Base-by-base conservation (phyloP, 257 asterid genomes). In the Ligustrum vulgare region DNA sequence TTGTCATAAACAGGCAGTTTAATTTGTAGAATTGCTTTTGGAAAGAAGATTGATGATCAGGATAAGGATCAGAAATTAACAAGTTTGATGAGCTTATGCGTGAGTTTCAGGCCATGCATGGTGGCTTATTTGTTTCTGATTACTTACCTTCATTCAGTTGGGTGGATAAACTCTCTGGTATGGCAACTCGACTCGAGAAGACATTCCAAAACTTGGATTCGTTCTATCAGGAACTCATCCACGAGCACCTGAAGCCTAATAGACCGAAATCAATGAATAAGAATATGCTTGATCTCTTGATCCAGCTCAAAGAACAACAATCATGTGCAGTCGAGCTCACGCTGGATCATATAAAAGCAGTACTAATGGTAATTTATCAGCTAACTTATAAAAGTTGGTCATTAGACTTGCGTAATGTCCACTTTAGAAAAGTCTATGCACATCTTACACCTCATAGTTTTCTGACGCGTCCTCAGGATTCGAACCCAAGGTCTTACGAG, bases 161-260 rank as follows among this genome's bases (percentile, higher is more conserved):
- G 82, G 77, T 80, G 65, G 88, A 86, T 71, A 72, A 33, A 20
- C 11, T 86, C 15, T 43, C 81, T 0, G 90, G 90, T 5, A 77
- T 80, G 86, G 47, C 41, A 60, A 70, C 13, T 13, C 83, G 82
- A 5, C 87, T 86, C 2, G 85, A 84, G 0, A 73, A 67, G 82
- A 25, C 58, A 13, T 84, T 0, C 18, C 64, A 64, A 37, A 67
- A 78, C 0, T 25, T 82, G 71, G 87, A 86, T 80, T 75, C 74
- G 5, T 80, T 84, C 74, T 80, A 66, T 18, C 10, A 66, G 32
- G 80, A 82, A 58, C n/a, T 84, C n/a, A 86, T 86, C 15, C 75
- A 82, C 45, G 85, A 82, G 25, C 87, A 84, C 37, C 23, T 78
- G 56, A 43, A 70, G 71, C 69, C 69, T 3, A 67, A 7, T 4